Base-by-base conservation (phyloP, 352 stramenopile species). In the Pythium dissimile region DNA sequence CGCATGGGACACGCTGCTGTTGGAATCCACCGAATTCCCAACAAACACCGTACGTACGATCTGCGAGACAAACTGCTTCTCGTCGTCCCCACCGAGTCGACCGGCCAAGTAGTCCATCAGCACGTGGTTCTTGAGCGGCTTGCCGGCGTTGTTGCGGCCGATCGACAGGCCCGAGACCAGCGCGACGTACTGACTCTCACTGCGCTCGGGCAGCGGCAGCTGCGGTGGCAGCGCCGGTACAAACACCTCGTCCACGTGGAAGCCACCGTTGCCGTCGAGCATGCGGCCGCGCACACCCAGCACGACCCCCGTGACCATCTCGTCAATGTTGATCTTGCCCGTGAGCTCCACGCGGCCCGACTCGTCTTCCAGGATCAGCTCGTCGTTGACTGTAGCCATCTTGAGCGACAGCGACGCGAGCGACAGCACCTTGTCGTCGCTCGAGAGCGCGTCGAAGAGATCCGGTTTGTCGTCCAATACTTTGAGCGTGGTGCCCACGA, bases 401-500 rank as follows among this genome's bases (percentile, higher is more conserved):
- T 59, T 47, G 30, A 66, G 54, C 24, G 54, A 30, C 10, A 71
- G 51, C 1, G 66, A 53, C 53, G 81, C 61, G 4, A 86, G 69
- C 20, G 71, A 67, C 18, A 56, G 54, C 32, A 91, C 68, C 9
- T 68, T 69, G 10, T 88, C 73, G 48, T 91, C 83, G 8, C 69
- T 82, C 10, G 61, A 59, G 18, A 95, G 86, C 26, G 88, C 84
- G 7, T 88, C 77, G 24, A 97, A 91, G 4, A 97, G 55, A 58
- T 87, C 81, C 0, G 89, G 89, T 50, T 95, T 92, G 28, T 71
- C 64, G 18, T 57, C 62, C 46, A 96, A 68, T 21, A 79, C 61
- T 67, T 97, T 96, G 58, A 92, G 88, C 59, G 94, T 49, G 35
- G 88, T 95, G 28, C 88, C 88, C 21, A 94, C 77, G 31, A 95